Evolutionary conservation across 768 basidiomycete species (phyloP).

Genomic region (Calocera cornea): DNA sequence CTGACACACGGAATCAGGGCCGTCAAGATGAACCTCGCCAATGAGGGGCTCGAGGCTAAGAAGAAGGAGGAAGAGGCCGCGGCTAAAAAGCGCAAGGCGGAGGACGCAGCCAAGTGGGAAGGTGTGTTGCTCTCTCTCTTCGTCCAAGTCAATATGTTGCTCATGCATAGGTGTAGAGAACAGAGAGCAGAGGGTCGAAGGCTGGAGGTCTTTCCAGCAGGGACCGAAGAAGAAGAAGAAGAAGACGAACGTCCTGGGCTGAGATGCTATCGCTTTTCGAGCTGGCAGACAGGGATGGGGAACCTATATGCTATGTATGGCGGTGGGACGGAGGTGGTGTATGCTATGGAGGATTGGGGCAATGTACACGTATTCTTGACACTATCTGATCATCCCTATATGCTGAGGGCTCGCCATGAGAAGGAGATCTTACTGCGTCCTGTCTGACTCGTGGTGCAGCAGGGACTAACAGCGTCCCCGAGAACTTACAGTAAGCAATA

Average conservation of each 20-base stretch:
- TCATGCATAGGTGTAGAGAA: constrained; percentile 33
- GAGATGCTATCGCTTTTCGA: background rate
- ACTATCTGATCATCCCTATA: too few species aligned
- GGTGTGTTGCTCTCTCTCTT: constrained; percentile 33
- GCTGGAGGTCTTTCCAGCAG: constrained; percentile 63
- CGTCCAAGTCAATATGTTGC: background rate
- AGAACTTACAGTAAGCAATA: too few species aligned
- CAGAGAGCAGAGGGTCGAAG: constrained; percentile 69
- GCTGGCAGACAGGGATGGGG: too few species aligned
- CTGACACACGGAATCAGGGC: constrained; percentile 45
- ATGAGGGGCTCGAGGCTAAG: constrained; percentile 83
- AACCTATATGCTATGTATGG: too few species aligned
- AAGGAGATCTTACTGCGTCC: too few species aligned
- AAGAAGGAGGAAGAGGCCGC: constrained; percentile 79
- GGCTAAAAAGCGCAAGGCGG: constrained; percentile 68
- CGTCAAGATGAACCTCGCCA: constrained; percentile 79
- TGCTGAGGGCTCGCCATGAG: too few species aligned
- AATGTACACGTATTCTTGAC: too few species aligned
- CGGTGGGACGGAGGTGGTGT: too few species aligned
- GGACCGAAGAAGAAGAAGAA: constrained; percentile 40
- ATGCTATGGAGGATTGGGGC: too few species aligned
- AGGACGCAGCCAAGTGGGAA: constrained; percentile 83
- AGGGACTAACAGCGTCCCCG: too few species aligned
- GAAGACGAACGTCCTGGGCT: constrained; percentile 41
- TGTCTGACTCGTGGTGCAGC: too few species aligned